phyloP scores from a whole-genome alignment of 768 basidiomycete species.

The Trametes coccinea region DNA sequence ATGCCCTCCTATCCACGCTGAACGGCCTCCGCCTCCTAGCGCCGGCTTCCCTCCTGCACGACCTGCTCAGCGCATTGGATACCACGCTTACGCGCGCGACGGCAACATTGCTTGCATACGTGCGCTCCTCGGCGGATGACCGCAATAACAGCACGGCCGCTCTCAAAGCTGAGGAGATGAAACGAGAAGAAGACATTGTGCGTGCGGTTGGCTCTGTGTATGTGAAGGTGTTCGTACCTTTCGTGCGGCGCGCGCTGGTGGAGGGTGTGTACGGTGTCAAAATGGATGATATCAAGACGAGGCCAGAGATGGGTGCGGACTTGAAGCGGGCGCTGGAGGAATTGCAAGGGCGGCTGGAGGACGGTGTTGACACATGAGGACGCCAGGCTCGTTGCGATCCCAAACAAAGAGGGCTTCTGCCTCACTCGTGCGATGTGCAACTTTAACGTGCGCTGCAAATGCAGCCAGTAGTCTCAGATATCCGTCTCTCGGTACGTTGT shows the following conservation, averaged over 20 bases:
- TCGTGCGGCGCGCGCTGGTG: constrained; percentile 63
- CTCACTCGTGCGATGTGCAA: too few species aligned
- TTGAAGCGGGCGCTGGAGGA: constrained; percentile 6
- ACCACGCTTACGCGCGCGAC: constrained; percentile 48
- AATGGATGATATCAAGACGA: constrained; percentile 1
- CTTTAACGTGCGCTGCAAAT: too few species aligned
- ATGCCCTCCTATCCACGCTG: constrained; percentile 69
- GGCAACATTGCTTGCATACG: constrained; percentile 48
- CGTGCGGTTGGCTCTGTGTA: constrained; percentile 58
- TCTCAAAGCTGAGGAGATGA: constrained; percentile 31
- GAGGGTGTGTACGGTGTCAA: constrained; percentile 69
- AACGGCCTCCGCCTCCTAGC: constrained; percentile 84
- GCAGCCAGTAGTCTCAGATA: too few species aligned
- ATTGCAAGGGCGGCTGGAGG: constrained; percentile 1
- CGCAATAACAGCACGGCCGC: constrained; percentile 12
- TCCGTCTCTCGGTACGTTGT: too few species aligned
- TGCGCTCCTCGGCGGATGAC: constrained; percentile 17
- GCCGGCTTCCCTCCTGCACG: constrained; percentile 56
- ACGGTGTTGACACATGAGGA: neutral
- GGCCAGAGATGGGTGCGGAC: constrained; percentile 4
- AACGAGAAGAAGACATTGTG: constrained; percentile 37
- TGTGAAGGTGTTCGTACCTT: constrained; percentile 65
- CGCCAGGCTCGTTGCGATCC: too few species aligned
- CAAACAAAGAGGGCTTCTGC: too few species aligned
- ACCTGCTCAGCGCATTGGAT: constrained; percentile 55